Evolutionary conservation across 2,329 filamentous ascomycete species (phyloP), one percentile per base, ranked within the genome.

Genomic region (Aureobasidium musti): DNA sequence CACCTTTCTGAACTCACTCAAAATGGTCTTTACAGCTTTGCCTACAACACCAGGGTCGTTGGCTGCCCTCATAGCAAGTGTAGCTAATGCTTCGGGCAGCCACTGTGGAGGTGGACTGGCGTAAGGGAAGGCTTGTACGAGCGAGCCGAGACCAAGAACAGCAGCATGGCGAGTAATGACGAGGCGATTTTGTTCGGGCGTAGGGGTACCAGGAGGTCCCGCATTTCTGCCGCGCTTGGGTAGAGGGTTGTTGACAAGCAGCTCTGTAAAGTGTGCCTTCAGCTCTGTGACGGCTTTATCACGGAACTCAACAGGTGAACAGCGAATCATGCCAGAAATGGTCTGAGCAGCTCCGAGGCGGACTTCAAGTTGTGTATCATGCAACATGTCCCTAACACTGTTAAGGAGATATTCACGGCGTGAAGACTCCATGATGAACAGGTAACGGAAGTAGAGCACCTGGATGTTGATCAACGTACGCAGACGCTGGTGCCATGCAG

Each of bases 1-100:
- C 53, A 95, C 99, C 86, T 99, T 99, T 82, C 99, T 99, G 83
- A 99, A 99, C 74, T 99, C 96, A 68, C 92, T 92, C 70, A 99
- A 82, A 41, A 97, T 93, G 21, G 85, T 86, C 84, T 99, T 99
- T 13, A 96, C 96, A 68, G 94, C 95, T 79, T 96, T 97, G 2
- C 95, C 95, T 65, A 99, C 93, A 67, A 96, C 89, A 0, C 95
- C 95, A 0, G 92, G 88, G 74, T 99, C 95, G 54, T 87, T 91
- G 0, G 94, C 92, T 11, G 96, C 93, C 71, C 89, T 89, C 41
- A 89, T 87, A 6, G 94, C 96, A 70, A 99, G 79, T 13, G 89
- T 90, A 13, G 94, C 92, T 63, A 99, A 81, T 30, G 97, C 89
- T 73, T 96, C 93, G 0, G 95, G 94, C 86, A 99, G 90, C 95